Conservation (phyloP, 2,329 filamentous ascomycete genomes). For the Ophiostoma populinum region DNA sequence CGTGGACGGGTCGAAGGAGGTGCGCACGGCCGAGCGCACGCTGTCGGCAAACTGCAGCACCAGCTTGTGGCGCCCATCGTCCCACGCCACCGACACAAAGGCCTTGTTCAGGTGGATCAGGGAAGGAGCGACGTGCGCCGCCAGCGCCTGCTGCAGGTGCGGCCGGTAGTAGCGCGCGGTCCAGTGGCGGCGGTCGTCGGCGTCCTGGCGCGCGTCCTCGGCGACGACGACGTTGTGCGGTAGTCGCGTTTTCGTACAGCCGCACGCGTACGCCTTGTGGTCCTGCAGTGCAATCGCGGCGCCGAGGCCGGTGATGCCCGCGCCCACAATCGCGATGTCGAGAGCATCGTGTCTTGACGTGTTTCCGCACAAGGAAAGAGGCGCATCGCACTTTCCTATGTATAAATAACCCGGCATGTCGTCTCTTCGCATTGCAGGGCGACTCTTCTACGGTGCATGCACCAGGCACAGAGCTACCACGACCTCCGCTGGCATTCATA, state of each 20-base stretch:
- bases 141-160: constrained; percentile 30
- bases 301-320: constrained; percentile 19
- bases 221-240: constrained; percentile 27
- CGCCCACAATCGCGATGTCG: constrained; percentile 7
- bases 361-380: too few species aligned
- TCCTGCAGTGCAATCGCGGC: constrained; percentile 16
- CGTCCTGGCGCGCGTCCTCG: constrained; percentile 23
- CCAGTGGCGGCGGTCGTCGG: constrained; percentile 21
- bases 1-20: constrained; percentile 25
- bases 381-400: too few species aligned
- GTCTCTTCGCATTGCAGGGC: too few species aligned
- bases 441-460: too few species aligned
- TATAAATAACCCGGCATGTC: too few species aligned
- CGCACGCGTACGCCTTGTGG: constrained; percentile 14
- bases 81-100: constrained; percentile 19
- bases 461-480: too few species aligned
- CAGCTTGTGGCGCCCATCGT: constrained; percentile 14
- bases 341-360: neutral
- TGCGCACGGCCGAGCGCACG: constrained; percentile 28
- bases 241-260: constrained; percentile 31
- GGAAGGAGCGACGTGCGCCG: constrained; percentile 24
- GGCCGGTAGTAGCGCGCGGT: constrained; percentile 29
- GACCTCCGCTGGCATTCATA: too few species aligned
- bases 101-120: constrained; percentile 26
- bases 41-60: constrained; percentile 32